Evolutionary conservation across 179 eudicot species (phyloP).

Genomic region (Heliamphora ciliata): DNA sequence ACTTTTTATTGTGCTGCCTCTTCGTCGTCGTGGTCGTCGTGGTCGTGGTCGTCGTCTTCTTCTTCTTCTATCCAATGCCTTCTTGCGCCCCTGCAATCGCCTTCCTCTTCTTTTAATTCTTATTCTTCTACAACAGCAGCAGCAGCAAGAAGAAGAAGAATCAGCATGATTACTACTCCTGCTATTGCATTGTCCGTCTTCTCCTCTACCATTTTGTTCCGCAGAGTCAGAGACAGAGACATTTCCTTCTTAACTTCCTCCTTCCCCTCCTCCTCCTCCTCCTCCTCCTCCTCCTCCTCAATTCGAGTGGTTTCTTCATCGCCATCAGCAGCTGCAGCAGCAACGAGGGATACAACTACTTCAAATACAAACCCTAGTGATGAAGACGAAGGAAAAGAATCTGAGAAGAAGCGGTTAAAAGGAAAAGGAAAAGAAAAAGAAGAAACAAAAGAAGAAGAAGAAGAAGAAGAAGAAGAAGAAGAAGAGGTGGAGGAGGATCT

Average conservation of each 20-base stretch:
- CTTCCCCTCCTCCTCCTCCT: neutral
- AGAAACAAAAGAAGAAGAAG: neutral
- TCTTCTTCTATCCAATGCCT: neutral
- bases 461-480: conserved; percentile 24
- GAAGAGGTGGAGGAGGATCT: conserved; percentile 68
- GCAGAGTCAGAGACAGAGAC: neutral
- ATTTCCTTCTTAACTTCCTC: neutral
- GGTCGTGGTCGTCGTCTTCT: neutral
- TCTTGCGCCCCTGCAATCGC: neutral
- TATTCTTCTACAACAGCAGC: neutral
- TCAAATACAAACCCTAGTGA: conserved; percentile 9
- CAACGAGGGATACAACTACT: neutral
- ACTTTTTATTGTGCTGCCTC: too few species aligned
- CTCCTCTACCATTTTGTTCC: neutral
- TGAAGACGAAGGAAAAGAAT: neutral
- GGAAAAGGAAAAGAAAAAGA: neutral
- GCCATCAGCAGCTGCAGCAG: neutral
- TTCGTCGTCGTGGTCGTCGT: too few species aligned
- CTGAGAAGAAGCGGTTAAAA: neutral
- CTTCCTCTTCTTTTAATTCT: neutral
- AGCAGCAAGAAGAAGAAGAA: neutral
- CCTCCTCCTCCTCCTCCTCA: neutral
- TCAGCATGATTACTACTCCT: neutral
- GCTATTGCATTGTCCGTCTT: neutral
- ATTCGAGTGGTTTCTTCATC: neutral